Percentiles rank a stretch among this genome's conserved stretches.
Conservation (phyloP, 2,329 filamentous ascomycete species). For the Grosmannia clavigera region DNA sequence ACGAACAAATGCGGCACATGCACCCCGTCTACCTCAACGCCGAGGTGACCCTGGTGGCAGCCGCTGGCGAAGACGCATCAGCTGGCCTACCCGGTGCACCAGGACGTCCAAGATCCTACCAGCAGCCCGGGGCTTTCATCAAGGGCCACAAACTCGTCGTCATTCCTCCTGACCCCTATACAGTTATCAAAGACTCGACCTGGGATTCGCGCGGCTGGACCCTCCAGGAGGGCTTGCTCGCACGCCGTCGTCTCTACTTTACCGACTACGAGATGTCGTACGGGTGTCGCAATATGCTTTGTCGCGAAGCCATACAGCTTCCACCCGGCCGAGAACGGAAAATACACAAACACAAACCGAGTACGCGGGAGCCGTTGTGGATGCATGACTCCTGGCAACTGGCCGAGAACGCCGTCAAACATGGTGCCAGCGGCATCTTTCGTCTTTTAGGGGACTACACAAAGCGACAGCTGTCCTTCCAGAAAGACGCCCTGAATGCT, state of each 20-base stretch:
- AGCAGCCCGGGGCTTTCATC: no score
- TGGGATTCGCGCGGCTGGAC: constrained; percentile 18
- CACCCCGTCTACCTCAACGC: constrained; percentile 13
- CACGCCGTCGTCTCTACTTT: constrained; percentile 15
- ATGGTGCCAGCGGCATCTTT: no score
- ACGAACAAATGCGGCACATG: constrained; percentile 15
- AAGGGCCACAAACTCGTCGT: no score
- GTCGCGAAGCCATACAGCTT: neutral
- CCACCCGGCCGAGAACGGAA: neutral
- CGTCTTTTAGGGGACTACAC: neutral
- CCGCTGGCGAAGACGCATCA: constrained; percentile 8
- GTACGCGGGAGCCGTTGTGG: no score
- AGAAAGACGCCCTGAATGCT: neutral
- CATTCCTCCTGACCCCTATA: neutral
- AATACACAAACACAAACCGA: neutral
- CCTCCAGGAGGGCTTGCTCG: constrained; percentile 17
- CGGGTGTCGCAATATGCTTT: neutral
- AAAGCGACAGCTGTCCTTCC: neutral
- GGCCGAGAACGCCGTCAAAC: no score
- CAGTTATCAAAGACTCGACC: neutral
- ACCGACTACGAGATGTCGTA: constrained; percentile 16
- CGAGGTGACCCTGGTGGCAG: constrained; percentile 11
- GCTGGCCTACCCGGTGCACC: constrained; percentile 5
- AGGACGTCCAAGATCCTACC: no score
- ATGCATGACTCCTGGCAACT: no score